phyloP scores from a whole-genome alignment of 2,329 filamentous ascomycete species.

The Didymella sp. region DNA sequence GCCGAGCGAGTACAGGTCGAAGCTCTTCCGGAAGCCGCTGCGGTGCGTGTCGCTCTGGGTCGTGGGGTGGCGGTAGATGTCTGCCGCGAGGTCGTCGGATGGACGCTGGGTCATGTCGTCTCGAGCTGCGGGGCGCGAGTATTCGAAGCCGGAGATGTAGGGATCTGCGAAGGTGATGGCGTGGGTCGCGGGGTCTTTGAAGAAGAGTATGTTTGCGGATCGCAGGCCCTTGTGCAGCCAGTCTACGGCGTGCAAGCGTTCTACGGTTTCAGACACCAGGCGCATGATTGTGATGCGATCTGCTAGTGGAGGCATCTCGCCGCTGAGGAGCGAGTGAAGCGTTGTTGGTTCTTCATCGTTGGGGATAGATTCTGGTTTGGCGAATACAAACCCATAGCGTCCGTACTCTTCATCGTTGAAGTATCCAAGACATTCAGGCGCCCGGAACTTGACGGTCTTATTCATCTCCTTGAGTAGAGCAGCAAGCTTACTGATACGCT shows the following conservation, averaged over 20 bases:
- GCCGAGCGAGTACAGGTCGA: conserved; percentile 62
- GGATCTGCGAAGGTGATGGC: conserved; percentile 52
- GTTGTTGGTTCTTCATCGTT: conserved; percentile 54
- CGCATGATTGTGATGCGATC: conserved; percentile 61
- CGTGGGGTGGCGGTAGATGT: conserved; percentile 60
- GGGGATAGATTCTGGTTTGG: conserved; percentile 52
- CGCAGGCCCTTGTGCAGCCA: conserved; percentile 67
- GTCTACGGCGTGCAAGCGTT: conserved; percentile 63
- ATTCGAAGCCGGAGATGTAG: conserved; percentile 63
- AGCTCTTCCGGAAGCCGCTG: conserved; percentile 55
- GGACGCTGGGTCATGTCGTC: conserved; percentile 62
- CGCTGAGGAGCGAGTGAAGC: conserved; percentile 57
- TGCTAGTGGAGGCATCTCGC: conserved; percentile 57
- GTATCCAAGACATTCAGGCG: conserved; percentile 47
- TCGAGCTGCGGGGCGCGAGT: conserved; percentile 58
- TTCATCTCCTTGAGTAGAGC: conserved; percentile 33
- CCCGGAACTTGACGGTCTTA: conserved; percentile 31
- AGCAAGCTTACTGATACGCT: conserved; percentile 44
- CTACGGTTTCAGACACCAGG: conserved; percentile 60
- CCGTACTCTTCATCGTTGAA: conserved; percentile 45
- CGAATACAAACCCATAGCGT: conserved; percentile 63
- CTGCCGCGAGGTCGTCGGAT: conserved; percentile 54
- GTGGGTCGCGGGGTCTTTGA: conserved; percentile 33
- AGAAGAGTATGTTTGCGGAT: conserved; percentile 62
- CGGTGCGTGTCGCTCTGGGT: conserved; percentile 49